Evolutionary conservation across 139 green algal species (phyloP).

Genomic region (Closterium sp.): DNA sequence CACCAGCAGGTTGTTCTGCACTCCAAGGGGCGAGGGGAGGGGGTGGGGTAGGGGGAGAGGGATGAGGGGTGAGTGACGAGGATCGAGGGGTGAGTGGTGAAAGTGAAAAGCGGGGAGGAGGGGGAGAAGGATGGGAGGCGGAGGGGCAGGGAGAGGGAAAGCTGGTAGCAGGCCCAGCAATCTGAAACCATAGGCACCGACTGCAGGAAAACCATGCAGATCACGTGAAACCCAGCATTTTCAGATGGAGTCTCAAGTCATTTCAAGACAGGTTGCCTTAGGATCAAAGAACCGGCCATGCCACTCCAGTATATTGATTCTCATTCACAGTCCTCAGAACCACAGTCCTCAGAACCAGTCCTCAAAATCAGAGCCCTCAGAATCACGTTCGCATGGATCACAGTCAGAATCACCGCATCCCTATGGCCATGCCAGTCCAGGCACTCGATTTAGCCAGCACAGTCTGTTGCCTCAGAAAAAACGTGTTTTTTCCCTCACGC

Average conservation of each 20-base stretch:
- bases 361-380: constrained; percentile 11
- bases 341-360: neutral
- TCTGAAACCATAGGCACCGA: too few relatives aligned
- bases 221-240: too few relatives aligned
- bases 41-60: neutral
- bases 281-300: too few relatives aligned
- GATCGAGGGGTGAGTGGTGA: neutral
- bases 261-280: too few relatives aligned
- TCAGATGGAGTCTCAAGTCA: too few relatives aligned
- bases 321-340: neutral
- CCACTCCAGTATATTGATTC: too few relatives aligned
- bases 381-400: too few relatives aligned
- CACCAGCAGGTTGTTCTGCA: constrained; percentile 15
- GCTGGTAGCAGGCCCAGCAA: too few relatives aligned
- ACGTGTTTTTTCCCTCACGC: too few relatives aligned
- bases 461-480: neutral
- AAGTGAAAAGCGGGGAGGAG: neutral
- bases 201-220: too few relatives aligned
- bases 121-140: too few relatives aligned
- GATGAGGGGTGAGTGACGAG: neutral
- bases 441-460: neutral
- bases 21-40: neutral
- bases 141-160: neutral
- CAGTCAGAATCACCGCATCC: constrained; percentile 15
- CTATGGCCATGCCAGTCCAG: constrained; percentile 26